Evolutionary conservation across 202 grass and related monocot genomes (phyloP), one percentile per base, ranked within the genome.

Genomic region (Sporobolus alterniflorus): DNA sequence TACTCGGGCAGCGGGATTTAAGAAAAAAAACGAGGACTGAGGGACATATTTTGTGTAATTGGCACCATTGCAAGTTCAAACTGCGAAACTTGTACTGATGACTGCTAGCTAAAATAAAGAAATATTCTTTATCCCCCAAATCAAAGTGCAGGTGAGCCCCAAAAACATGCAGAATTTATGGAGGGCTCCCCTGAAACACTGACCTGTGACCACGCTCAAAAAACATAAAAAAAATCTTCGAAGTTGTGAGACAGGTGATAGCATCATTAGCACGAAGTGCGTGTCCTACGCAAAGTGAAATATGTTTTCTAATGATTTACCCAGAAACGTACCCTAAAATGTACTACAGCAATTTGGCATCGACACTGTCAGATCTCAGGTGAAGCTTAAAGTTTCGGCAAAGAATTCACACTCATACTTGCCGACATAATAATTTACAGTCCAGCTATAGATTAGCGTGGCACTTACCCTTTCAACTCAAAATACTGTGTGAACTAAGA

Each of bases 291-390:
- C 44, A 81, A 64, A 67, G 81, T 69, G 61, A 85, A 84, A 82
- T n/a, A 70, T 48, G 77, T 72, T 57, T 28, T 30, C 26, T 50
- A 48, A 77, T 84, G 51, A 84, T 84, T 77, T 62, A 32, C 30
- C 29, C 21, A 33, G 29, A 29, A 21, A 14, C 7, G 22, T 77
- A 59, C 41, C 64, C 15, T 70, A 52, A 80, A 82, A 66, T 80
- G 61, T 68, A 80, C 76, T 68, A 74, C 76, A 49, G 49, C 41
- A 80, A 86, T 31, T 73, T 79, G 33, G 25, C 67, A 79, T 20
- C 20, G 69, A 57, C 86, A 59, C n/a, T 69, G 67, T 44, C 69
- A 91, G 86, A 91, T 94, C 86, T 84, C 46, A 65, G 70, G 54
- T 80, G 79, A 74, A 91, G 49, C 74, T 87, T 62, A 24, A 64